A percentile compares a stretch with the other conserved stretches of the same genome.
Evolutionary conservation across 768 basidiomycete species (phyloP).

Genomic region (Clavulina sp.): DNA sequence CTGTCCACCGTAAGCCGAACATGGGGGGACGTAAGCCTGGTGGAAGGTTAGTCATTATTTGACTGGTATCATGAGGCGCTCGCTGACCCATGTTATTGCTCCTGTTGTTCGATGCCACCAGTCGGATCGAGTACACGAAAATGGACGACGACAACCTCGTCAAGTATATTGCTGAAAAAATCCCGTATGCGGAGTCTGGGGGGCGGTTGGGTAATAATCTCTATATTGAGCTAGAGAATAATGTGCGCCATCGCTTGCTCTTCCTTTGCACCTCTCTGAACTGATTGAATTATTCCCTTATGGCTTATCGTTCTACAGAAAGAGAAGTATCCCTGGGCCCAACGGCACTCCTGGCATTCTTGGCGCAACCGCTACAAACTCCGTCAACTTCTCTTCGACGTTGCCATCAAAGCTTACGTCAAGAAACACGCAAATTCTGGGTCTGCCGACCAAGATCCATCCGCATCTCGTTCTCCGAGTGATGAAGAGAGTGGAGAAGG

Average conservation of each 20-base stretch:
- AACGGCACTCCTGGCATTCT: slow-evolving; percentile 1
- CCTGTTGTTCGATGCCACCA: too few relatives aligned
- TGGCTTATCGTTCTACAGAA: background rate
- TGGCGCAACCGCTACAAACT: background rate
- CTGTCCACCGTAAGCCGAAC: background rate
- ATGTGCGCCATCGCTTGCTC: background rate
- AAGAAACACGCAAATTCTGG: too few relatives aligned
- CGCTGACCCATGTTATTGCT: too few relatives aligned
- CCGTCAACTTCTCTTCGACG: background rate
- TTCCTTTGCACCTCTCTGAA: background rate
- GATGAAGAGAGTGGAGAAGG: too few relatives aligned
- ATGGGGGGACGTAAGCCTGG: background rate
- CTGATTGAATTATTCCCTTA: background rate
- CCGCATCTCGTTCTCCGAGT: too few relatives aligned
- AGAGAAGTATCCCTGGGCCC: background rate
- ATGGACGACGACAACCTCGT: background rate
- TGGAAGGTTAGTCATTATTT: too few relatives aligned
- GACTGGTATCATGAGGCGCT: too few relatives aligned
- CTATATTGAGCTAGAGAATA: background rate
- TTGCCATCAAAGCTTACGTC: background rate
- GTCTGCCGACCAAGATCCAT: too few relatives aligned
- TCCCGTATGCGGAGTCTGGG: background rate
- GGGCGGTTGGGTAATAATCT: background rate
- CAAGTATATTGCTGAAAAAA: background rate
- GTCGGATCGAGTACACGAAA: background rate